phyloP scores from a whole-genome alignment of 805 yeast species.

The Ogataea paraovalis region DNA sequence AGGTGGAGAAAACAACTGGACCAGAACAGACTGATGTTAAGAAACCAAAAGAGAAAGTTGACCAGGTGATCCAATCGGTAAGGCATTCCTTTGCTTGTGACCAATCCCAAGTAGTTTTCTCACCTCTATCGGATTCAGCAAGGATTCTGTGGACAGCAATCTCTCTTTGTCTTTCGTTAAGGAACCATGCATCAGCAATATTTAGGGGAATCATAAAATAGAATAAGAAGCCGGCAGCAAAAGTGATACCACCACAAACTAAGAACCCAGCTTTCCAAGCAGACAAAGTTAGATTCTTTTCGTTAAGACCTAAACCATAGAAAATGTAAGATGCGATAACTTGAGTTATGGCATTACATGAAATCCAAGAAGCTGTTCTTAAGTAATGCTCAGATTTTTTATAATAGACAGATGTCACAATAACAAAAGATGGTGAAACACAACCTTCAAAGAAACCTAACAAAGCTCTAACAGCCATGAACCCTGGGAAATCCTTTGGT shows the following conservation, averaged over 20 bases:
- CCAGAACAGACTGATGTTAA: conserved; percentile 42
- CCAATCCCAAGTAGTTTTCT: conserved; percentile 49
- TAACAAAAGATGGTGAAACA: conserved; percentile 54
- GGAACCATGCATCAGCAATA: conserved; percentile 42
- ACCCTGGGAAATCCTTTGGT: conserved; percentile 40
- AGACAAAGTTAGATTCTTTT: conserved; percentile 32
- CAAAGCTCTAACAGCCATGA: conserved; percentile 41
- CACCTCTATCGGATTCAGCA: conserved; percentile 31
- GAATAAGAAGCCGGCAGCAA: conserved; percentile 23
- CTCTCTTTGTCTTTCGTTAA: conserved; percentile 36
- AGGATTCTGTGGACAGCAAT: conserved; percentile 48
- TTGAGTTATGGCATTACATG: conserved; percentile 40
- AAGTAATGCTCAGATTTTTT: conserved; percentile 40
- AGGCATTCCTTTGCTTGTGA: conserved; percentile 53
- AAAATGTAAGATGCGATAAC: conserved; percentile 48
- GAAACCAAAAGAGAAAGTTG: conserved; percentile 41
- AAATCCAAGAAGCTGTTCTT: conserved; percentile 35
- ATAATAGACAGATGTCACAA: conserved; percentile 56
- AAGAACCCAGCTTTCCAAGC: conserved; percentile 61
- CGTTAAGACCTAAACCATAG: conserved; percentile 44
- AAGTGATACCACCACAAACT: conserved; percentile 53
- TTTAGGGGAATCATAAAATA: conserved; percentile 34
- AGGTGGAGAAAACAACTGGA: conserved; percentile 32
- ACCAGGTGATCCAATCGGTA: conserved; percentile 48
- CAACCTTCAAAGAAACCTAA: conserved; percentile 51